Base-by-base conservation (phyloP, 345 rosid genomes). In the Bretschneidera sinensis region DNA sequence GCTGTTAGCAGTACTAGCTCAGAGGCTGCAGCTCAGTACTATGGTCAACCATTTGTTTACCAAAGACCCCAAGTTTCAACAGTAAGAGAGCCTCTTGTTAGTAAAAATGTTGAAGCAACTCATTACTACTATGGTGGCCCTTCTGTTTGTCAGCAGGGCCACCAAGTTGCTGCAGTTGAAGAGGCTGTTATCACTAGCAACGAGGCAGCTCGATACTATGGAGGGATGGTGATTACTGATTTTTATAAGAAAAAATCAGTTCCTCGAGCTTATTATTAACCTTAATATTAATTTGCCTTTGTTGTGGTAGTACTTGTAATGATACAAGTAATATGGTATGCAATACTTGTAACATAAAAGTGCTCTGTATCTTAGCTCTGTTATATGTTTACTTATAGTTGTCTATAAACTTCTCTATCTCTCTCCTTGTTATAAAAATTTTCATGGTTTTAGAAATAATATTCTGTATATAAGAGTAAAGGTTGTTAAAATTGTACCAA, bases 201-300 rank as follows among this genome's bases (percentile, higher is more conserved):
- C 6, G 53, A 66, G 53, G 59, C 59, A 15, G 64, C 59, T 59
- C 20, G 24, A 14, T 18, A 14, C 17, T 51, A 53, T 52, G 59
- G 64, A 33, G 64, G 64, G 14, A 43, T 17, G 15, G 43, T 18
- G 15, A 10, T 53, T 18, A 67, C 17, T 10, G 54, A 53, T 43
- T 59, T 33, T 31, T 9, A 53, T 16, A 59, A 24, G 23, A 59
- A 21, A 21, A 20, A 21, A 52, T 13, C 55, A 21, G 5, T 15
- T 52, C 9, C 21, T 18, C 15, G 23, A 23, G 35, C 6, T 9
- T 31, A 4, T 31, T 31, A 31, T 4, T n/a, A 33, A 48, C 57
- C 34, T 17, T 17, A 62, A 2, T n/a, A n/a, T 31, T 4, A 4
- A 31, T 9, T 31, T 9, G 4, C 35, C 35, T 31, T 31, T 31